Percentiles rank a stretch among this genome's conserved stretches.
phyloP scores from a whole-genome alignment of 2,329 filamentous ascomycete genomes.

The Ophiostoma ips region DNA sequence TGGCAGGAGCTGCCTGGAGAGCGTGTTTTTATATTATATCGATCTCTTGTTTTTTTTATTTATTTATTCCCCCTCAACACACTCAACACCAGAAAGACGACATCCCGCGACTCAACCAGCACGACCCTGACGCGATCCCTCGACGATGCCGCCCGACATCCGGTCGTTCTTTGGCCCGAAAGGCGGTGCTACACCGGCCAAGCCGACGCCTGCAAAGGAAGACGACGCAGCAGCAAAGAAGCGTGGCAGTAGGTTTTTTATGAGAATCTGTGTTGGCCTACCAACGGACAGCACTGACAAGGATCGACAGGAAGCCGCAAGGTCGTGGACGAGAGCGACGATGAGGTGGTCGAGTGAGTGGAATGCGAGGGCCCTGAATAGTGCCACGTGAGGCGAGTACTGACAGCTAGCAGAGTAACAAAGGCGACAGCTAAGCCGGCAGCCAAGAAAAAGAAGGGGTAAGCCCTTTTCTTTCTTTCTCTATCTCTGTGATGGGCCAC shows the following conservation, averaged over 20 bases:
- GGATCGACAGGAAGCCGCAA: constrained; percentile 16
- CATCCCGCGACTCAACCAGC: too few species aligned
- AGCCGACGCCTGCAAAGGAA: constrained; percentile 27
- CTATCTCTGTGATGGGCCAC: too few species aligned
- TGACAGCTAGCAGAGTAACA: constrained; percentile 29
- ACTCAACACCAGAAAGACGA: not conserved
- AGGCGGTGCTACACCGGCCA: constrained; percentile 26
- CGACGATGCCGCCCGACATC: constrained; percentile 50
- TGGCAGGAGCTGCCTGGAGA: not conserved
- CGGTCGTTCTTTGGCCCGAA: constrained; percentile 61
- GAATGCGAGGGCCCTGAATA: not conserved
- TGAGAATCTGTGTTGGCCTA: not conserved
- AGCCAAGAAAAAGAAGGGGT: constrained; percentile 42
- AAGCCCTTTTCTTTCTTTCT: too few species aligned
- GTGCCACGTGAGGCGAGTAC: not conserved
- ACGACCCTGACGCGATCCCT: too few species aligned
- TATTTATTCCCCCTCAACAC: too few species aligned
- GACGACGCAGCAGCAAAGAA: constrained; percentile 15
- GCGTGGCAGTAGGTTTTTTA: not conserved
- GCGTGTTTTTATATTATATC: not conserved
- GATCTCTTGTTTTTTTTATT: too few species aligned
- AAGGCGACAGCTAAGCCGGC: constrained; percentile 38
- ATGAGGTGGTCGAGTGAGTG: constrained; percentile 21
- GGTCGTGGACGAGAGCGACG: constrained; percentile 17
- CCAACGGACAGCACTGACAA: not conserved